Base-by-base conservation (phyloP, 2,329 filamentous ascomycete genomes). In the Lasiodiplodia gonubiensis region DNA sequence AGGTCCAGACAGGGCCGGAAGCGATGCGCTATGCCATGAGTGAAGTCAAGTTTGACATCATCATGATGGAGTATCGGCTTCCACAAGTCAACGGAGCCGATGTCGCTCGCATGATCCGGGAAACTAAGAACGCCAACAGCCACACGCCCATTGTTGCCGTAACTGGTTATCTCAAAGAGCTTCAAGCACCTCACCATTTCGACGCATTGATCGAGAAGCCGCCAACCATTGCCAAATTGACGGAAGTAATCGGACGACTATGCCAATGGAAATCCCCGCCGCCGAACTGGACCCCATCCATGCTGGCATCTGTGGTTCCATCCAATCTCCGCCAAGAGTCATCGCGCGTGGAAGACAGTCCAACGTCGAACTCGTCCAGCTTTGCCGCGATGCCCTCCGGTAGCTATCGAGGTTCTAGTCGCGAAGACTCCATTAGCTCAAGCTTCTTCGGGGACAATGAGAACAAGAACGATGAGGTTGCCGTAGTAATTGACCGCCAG, bases 11-110 rank as follows among this genome's bases (percentile, higher is more conserved):
- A 72, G 95, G 95, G 0, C 90, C 92, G 0, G 95, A 99, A 76
- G 95, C 94, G 12, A 90, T 97, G 73, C 89, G 94, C 25, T 97
- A 95, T 79, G 93, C 95, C 33, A 92, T 97, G 85, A 94, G 94
- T 75, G 94, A 98, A 76, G 94, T 99, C 76, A 97, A 98, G 75
- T 99, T 98, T 75, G 95, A 99, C 79, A 93, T 97, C 73, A 97
- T 99, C 77, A 95, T 99, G 84, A 94, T 97, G 79, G 95, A 99
- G 80, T 97, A 93, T 82, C 96, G 94, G 77, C 84, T 99, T 54
- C 94, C 95, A 11, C 93, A 97, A 75, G 93, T 98, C 75, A 98
- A 93, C 73, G 95, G 95, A 27, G 92, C 93, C 14, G 95, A 99
- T 76, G 92, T 99, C 67, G 94, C 95, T 61, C 91, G 95, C 39